phyloP scores from a whole-genome alignment of 805 yeast species.

The Wickerhamomyces bisporus region DNA sequence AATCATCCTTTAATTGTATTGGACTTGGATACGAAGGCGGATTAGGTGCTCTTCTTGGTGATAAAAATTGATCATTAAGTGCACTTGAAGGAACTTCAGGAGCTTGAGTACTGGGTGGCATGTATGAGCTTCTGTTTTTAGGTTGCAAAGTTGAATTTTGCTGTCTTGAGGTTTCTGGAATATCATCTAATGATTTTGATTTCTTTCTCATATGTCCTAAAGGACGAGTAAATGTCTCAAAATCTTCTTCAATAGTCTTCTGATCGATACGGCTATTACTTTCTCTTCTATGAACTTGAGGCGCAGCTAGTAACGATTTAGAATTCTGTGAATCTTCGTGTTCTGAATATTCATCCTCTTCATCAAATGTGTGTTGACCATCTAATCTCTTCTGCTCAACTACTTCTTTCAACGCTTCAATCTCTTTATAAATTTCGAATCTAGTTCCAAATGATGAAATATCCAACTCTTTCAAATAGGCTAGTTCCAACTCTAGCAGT shows the following conservation, averaged over 20 bases:
- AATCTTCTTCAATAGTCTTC: conserved; percentile 10
- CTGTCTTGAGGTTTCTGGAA: conserved; percentile 16
- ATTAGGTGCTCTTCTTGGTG: conserved; percentile 71
- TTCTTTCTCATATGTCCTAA: conserved; percentile 41
- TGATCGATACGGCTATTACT: background rate
- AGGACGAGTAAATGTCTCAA: conserved; percentile 19
- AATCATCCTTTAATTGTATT: conserved; percentile 23
- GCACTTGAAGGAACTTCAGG: conserved; percentile 17
- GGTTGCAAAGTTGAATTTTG: background rate
- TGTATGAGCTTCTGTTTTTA: conserved; percentile 4
- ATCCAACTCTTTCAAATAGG: conserved; percentile 86
- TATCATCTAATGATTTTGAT: conserved; percentile 48
- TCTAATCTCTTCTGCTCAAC: conserved; percentile 4
- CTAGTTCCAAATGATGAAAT: conserved; percentile 92
- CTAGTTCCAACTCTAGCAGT: conserved; percentile 76
- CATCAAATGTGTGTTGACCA: conserved; percentile 6
- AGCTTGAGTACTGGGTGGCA: conserved; percentile 17
- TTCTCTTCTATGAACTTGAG: conserved; percentile 4
- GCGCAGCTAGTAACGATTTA: conserved; percentile 9
- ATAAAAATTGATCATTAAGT: conserved; percentile 36
- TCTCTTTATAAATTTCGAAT: conserved; percentile 85
- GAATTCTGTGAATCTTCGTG: background rate
- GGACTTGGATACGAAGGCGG: conserved; percentile 53
- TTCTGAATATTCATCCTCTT: conserved; percentile 7
- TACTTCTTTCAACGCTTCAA: conserved; percentile 52